Evolutionary conservation across 2,329 filamentous ascomycete genomes (phyloP).

Genomic region (Xylariaceae sp.): DNA sequence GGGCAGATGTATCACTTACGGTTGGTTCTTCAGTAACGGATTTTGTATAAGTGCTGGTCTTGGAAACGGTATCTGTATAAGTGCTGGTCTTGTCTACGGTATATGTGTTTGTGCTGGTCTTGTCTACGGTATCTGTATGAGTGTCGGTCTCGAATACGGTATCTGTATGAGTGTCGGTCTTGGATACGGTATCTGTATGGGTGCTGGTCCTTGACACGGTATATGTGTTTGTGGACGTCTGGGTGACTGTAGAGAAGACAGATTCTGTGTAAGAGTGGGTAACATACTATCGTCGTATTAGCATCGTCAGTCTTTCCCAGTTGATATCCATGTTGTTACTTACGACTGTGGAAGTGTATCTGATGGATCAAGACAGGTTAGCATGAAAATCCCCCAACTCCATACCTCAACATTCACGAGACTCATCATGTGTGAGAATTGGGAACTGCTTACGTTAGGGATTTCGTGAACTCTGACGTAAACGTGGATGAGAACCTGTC

Average conservation of each 20-base stretch:
- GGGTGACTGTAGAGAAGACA: not conserved
- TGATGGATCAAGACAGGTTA: slow-evolving; percentile 3
- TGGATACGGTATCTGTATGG: too few relatives aligned
- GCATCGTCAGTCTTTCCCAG: not conserved
- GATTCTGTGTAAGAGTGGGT: slow-evolving; percentile 1
- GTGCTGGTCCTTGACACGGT: not conserved
- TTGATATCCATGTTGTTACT: not conserved
- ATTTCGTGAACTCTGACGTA: slow-evolving; percentile 7
- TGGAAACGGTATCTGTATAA: too few relatives aligned
- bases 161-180: not conserved
- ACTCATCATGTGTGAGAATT: not conserved
- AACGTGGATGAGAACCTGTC: not conserved
- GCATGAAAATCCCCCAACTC: not conserved
- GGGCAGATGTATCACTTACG: not conserved
- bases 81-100: not conserved
- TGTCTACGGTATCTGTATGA: not conserved
- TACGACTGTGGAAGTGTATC: slow-evolving; percentile 12
- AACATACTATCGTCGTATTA: slow-evolving; percentile 4
- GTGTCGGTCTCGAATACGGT: too few relatives aligned
- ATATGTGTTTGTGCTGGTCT: not conserved
- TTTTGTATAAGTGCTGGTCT: not conserved
- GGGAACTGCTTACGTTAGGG: slow-evolving; percentile 11
- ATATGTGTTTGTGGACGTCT: not conserved
- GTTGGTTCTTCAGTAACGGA: not conserved
- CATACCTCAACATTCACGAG: not conserved